Evolutionary conservation across 257 asterid species (phyloP).

Genomic region (Solanum microdontum): DNA sequence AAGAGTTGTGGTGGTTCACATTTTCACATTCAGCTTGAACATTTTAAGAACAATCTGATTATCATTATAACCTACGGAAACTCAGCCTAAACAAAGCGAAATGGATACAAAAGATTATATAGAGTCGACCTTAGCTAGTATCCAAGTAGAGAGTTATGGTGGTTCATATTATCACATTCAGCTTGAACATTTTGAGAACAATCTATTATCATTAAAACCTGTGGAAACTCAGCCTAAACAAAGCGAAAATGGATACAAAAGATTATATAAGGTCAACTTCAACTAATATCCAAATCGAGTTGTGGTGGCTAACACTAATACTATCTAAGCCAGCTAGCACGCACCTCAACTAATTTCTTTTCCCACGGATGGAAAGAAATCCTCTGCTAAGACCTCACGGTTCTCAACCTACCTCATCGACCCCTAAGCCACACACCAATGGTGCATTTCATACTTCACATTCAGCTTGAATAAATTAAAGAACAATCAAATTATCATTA

Average conservation of each 20-base stretch:
- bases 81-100: background rate
- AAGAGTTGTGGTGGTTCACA: background rate
- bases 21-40: background rate
- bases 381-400: background rate
- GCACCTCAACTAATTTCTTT: background rate
- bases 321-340: background rate
- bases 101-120: background rate
- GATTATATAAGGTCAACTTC: background rate
- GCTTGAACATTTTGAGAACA: background rate
- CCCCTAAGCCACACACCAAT: background rate
- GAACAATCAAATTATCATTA: background rate
- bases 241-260: background rate
- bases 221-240: background rate
- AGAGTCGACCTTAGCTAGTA: background rate
- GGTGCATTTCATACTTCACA: background rate
- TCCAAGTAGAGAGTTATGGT: background rate
- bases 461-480: background rate
- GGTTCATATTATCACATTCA: background rate
- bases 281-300: background rate
- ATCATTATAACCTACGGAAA: background rate
- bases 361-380: background rate
- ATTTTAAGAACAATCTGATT: background rate
- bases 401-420: background rate
- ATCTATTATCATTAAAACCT: background rate
- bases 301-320: background rate